phyloP scores from a whole-genome alignment of 805 yeast species.

The Isabelozyma rhagii region DNA sequence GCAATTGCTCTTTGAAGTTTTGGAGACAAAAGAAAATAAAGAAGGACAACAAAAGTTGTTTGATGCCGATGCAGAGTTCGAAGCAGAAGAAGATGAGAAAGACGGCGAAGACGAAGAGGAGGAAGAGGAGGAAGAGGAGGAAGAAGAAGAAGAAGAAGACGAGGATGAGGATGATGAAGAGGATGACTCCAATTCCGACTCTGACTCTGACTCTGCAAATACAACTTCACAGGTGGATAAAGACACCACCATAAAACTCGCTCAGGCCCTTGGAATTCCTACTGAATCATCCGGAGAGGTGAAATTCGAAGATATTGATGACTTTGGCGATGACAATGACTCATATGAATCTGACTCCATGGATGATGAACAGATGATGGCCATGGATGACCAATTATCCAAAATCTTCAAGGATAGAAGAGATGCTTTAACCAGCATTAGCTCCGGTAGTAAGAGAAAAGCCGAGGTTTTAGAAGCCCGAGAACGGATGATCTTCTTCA shows the following conservation, averaged over 20 bases:
- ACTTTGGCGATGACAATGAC: constrained; percentile 45
- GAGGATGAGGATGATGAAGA: constrained; percentile 8
- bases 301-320: constrained; percentile 36
- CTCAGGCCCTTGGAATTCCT: constrained; percentile 69
- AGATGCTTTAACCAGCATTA: constrained; percentile 50
- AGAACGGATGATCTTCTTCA: constrained; percentile 74
- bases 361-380: constrained; percentile 98
- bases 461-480: constrained; percentile 74
- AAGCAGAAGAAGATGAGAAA: constrained; percentile 18
- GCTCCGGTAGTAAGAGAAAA: constrained; percentile 64
- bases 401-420: constrained; percentile 81
- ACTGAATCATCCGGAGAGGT: constrained; percentile 41
- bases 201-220: constrained; percentile 8
- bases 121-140: constrained; percentile 20
- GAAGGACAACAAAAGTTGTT: constrained; percentile 78
- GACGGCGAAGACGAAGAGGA: constrained; percentile 24
- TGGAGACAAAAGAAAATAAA: constrained; percentile 65
- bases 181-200: constrained; percentile 7
- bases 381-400: constrained; percentile 80
- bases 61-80: constrained; percentile 49
- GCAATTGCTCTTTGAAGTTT: constrained; percentile 32
- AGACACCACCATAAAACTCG: constrained; percentile 60
- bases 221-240: constrained; percentile 24
- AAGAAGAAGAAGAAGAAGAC: constrained; percentile 18
- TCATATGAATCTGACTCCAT: constrained; percentile 68